Base-by-base conservation (phyloP, 1,284 basidiomycete species). In the Pseudozyma sp. region DNA sequence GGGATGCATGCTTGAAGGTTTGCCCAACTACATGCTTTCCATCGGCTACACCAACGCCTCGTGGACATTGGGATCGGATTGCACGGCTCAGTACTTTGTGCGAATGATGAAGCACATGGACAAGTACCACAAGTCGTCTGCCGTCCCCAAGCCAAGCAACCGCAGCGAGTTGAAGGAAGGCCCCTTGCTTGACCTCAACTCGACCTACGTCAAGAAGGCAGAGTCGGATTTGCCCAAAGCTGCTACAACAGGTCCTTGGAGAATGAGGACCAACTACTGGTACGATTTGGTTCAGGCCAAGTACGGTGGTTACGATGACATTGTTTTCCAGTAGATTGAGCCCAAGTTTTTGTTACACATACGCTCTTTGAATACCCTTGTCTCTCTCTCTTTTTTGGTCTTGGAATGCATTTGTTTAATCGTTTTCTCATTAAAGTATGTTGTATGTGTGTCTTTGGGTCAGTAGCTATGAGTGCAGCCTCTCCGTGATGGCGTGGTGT, bases 1-100 rank as follows among this genome's bases (percentile, higher is more conserved):
- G 51, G 82, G 83, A 13, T 59, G 62, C 67, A 84, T 85, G 83
- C 42, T 85, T 18, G 77, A 84, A 44, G 78, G 75, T 50, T 55
- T 84, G 11, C 84, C 84, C 51, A 85, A 85, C 78, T 54, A 67
- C 36, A 39, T 72, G 34, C 19, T 78, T 31, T 67, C 74, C 39
- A 73, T 82, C 50, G 84, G 84, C 12, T 85, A 84, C 75, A 80
- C 79, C 55, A 83, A 83, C 58, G 80, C 80, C 2, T 82, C 81
- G 3, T 85, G 83, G 81, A 83, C 84, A 1, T 68, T 84, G 2
- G 84, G 84, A 18, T 74, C 74, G 9, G 80, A 83, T 59, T 77
- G 77, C 62, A 79, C 79, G 1, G 79, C 78, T 2, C 78, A 78
- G 53, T 81, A 70, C 42, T 58, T 83, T 25, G 65, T 71, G 18